These are phyloP conservation scores for Penicillium psychrofluorescens DNA, from an alignment of 495 filamentous ascomycete species.

Conservation along the genomic window DNA sequence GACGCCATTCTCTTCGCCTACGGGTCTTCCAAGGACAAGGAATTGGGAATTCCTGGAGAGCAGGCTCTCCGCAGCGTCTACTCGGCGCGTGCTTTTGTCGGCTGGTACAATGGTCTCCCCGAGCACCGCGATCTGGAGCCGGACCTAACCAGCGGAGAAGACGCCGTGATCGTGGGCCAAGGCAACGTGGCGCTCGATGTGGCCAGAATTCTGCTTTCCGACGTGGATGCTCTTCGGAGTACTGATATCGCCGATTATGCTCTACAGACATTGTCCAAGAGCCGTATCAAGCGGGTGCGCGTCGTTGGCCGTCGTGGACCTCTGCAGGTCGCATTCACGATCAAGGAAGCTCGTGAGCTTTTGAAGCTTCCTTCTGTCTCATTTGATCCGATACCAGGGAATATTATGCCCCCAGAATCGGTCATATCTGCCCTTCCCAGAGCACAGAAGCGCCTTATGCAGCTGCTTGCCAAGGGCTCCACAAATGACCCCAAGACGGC, in stretches of 20 bases:
- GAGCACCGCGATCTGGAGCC: constrained; percentile 73
- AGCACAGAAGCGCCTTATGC: constrained; percentile 65
- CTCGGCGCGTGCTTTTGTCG: constrained; percentile 90
- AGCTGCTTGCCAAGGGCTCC: constrained; percentile 72
- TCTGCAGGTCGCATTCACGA: constrained; percentile 86
- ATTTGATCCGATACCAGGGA: constrained; percentile 60
- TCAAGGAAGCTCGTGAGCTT: constrained; percentile 85
- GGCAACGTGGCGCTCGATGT: constrained; percentile 96
- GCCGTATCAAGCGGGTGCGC: constrained; percentile 69
- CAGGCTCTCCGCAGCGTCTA: constrained; percentile 61
- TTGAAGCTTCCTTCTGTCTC: constrained; percentile 66
- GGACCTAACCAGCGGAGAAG: constrained; percentile 67
- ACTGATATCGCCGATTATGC: constrained; percentile 88
- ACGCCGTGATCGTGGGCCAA: constrained; percentile 86
- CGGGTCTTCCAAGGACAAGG: constrained; percentile 76
- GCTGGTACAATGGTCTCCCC: constrained; percentile 96
- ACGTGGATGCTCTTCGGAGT: constrained; percentile 60
- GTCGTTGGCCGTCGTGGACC: constrained; percentile 84
- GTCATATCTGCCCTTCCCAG: constrained; percentile 60
- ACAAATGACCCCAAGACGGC: constrained; percentile 35
- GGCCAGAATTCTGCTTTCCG: constrained; percentile 73
- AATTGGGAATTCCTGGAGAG: constrained; percentile 77
- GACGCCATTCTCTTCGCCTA: constrained; percentile 91
- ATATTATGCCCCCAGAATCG: constrained; percentile 51
- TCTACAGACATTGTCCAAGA: constrained; percentile 62